These are phyloP conservation scores for Fusarium sp. DNA, from an alignment of 2,329 filamentous ascomycete genomes.

Conservation along the genomic window DNA sequence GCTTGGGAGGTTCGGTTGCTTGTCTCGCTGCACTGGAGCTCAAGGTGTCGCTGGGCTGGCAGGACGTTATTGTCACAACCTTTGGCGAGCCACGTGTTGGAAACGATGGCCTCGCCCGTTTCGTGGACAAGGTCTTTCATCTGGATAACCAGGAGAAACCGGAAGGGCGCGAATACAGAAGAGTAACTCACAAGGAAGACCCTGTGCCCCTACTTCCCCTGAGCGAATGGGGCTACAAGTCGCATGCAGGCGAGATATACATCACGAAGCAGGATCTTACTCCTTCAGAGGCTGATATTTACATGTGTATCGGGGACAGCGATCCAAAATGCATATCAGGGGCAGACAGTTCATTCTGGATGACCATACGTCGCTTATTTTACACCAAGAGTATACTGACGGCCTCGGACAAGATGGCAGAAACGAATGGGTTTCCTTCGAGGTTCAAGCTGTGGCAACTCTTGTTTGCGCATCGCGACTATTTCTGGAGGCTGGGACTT, in stretches of 20 bases:
- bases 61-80: conserved; percentile 80
- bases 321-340: conserved; percentile 78
- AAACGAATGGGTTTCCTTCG: conserved; percentile 61
- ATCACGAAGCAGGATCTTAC: conserved; percentile 77
- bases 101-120: conserved; percentile 64
- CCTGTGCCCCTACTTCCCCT: conserved; percentile 89
- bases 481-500: conserved; percentile 92
- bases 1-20: conserved; percentile 90
- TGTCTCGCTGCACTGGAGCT: conserved; percentile 87
- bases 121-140: conserved; percentile 63
- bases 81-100: conserved; percentile 86
- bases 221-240: conserved; percentile 84
- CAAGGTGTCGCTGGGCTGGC: conserved; percentile 74
- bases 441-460: conserved; percentile 86
- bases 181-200: conserved; percentile 86
- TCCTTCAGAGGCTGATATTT: conserved; percentile 73
- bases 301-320: conserved; percentile 73
- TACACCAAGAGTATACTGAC: conserved; percentile 38
- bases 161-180: conserved; percentile 65
- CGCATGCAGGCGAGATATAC: conserved; percentile 88
- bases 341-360: conserved; percentile 53
- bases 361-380: conserved; percentile 41
- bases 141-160: conserved; percentile 48
- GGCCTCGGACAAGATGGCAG: conserved; percentile 29
- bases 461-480: conserved; percentile 93